These are phyloP conservation scores for Zygoascus meyerae DNA, from an alignment of 1,139 yeast genomes.

Conservation along the genomic window DNA sequence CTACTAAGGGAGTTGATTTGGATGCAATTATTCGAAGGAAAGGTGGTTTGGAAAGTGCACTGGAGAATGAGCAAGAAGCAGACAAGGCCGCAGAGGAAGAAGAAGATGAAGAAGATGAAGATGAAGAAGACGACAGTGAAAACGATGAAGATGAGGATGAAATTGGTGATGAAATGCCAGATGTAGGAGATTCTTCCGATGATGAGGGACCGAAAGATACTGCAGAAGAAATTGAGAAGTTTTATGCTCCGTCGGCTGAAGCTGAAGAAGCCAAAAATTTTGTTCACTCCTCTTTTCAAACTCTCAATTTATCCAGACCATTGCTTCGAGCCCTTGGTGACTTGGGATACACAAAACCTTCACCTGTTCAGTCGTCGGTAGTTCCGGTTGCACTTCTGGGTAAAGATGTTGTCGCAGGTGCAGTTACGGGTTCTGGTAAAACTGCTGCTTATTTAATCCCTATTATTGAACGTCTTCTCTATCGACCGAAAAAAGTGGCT, in stretches of 20 bases:
- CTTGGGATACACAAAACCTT: constrained; percentile 77
- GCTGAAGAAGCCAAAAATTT: constrained; percentile 34
- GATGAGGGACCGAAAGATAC: constrained; percentile 29
- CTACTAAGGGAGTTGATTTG: constrained; percentile 64
- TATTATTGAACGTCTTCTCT: constrained; percentile 82
- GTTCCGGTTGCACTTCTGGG: constrained; percentile 92
- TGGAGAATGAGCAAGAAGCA: constrained; percentile 39
- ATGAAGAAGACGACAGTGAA: constrained; percentile 31
- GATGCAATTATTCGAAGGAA: constrained; percentile 73
- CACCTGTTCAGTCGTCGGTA: constrained; percentile 90
- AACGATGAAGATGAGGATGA: constrained; percentile 25
- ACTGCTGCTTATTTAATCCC: constrained; percentile 98
- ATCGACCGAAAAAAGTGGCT: constrained; percentile 78
- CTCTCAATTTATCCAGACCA: constrained; percentile 82
- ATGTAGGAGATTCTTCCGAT: constrained; percentile 26
- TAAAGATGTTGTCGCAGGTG: constrained; percentile 97
- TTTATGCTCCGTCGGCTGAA: constrained; percentile 32
- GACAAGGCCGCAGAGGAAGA: constrained; percentile 40
- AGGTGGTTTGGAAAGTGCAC: constrained; percentile 38
- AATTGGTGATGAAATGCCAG: constrained; percentile 24
- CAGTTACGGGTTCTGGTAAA: constrained; percentile 98
- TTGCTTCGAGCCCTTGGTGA: constrained; percentile 74
- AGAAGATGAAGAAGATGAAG: constrained; percentile 37
- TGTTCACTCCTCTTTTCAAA: constrained; percentile 62
- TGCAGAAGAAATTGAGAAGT: constrained; percentile 31